Percentiles rank a stretch among this genome's conserved stretches.
Evolutionary conservation across 2,329 filamentous ascomycete species (phyloP).

Genomic region (Lecanoromycetidae sp.): DNA sequence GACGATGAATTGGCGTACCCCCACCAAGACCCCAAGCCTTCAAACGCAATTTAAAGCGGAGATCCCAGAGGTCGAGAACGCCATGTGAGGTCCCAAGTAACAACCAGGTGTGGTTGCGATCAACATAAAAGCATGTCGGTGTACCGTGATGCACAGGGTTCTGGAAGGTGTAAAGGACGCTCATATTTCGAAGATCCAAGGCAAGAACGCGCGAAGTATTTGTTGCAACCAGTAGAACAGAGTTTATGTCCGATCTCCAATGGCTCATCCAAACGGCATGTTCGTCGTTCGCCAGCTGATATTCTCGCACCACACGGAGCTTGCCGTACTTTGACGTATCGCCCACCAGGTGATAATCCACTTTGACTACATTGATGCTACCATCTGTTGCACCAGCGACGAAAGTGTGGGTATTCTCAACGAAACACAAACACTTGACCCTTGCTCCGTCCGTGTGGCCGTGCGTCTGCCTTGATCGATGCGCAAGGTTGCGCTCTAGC

Average conservation of each 20-base stretch:
- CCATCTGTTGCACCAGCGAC: conserved; percentile 83
- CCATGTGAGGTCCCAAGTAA: conserved; percentile 86
- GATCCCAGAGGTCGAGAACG: conserved; percentile 85
- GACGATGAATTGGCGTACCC: conserved; percentile 64
- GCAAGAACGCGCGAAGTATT: conserved; percentile 73
- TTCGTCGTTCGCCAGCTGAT: conserved; percentile 62
- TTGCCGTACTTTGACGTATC: conserved; percentile 63
- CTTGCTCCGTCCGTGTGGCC: conserved; percentile 58
- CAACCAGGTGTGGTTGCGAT: conserved; percentile 78
- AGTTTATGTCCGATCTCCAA: conserved; percentile 68
- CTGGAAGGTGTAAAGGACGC: conserved; percentile 62
- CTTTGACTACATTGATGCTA: conserved; percentile 76
- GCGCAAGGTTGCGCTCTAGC: conserved; percentile 80
- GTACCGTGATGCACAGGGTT: conserved; percentile 88
- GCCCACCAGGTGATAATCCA: conserved; percentile 51
- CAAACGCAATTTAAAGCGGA: conserved; percentile 81
- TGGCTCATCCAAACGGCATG: conserved; percentile 86
- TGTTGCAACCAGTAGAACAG: conserved; percentile 75
- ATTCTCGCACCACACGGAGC: conserved; percentile 62
- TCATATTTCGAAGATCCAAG: conserved; percentile 80
- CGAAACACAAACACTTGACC: conserved; percentile 74
- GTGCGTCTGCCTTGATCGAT: conserved; percentile 77
- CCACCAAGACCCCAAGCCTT: conserved; percentile 81
- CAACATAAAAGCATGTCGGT: conserved; percentile 81
- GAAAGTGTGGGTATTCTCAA: conserved; percentile 90